Conservation (phyloP, 2,329 filamentous ascomycete species). For the Dichotomopilus funicola region DNA sequence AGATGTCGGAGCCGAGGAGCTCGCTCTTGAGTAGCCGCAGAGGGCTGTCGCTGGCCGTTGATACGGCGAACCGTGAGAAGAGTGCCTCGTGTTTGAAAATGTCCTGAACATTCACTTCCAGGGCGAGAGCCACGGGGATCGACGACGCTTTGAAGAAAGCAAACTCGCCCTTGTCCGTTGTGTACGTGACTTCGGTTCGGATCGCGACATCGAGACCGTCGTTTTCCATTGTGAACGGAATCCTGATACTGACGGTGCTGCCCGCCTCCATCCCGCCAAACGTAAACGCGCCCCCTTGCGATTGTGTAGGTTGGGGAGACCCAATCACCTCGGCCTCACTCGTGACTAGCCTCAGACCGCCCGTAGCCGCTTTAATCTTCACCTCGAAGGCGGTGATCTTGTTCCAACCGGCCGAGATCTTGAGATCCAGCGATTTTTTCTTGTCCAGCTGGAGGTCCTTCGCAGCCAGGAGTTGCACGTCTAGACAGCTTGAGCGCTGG, state of each 20-base stretch:
- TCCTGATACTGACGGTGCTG: conserved; percentile 50
- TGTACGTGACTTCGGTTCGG: conserved; percentile 69
- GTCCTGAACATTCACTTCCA: conserved; percentile 95
- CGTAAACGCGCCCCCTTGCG: conserved; percentile 48
- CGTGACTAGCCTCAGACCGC: conserved; percentile 57
- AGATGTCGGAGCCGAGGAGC: conserved; percentile 63
- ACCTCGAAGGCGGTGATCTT: conserved; percentile 53
- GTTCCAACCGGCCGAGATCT: conserved; percentile 70
- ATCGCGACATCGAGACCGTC: conserved; percentile 64
- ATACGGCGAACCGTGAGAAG: conserved; percentile 87
- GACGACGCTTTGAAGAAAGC: conserved; percentile 55
- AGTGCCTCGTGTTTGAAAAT: conserved; percentile 78
- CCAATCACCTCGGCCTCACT: conserved; percentile 49
- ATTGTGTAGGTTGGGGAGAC: conserved; percentile 38
- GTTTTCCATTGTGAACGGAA: conserved; percentile 81
- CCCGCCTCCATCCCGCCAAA: conserved; percentile 42
- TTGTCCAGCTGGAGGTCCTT: conserved; percentile 73
- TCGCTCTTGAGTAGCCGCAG: conserved; percentile 65
- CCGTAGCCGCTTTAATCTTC: conserved; percentile 57
- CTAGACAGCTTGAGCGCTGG: conserved; percentile 61
- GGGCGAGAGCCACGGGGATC: conserved; percentile 67
- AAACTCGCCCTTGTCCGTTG: conserved; percentile 59
- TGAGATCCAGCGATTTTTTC: conserved; percentile 69
- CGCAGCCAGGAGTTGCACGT: conserved; percentile 59
- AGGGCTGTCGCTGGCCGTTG: conserved; percentile 69